Percentiles rank a stretch among this genome's conserved stretches.
Evolutionary conservation across 768 basidiomycete species (phyloP).

Genomic region (Cystofilobasidium capitatum): DNA sequence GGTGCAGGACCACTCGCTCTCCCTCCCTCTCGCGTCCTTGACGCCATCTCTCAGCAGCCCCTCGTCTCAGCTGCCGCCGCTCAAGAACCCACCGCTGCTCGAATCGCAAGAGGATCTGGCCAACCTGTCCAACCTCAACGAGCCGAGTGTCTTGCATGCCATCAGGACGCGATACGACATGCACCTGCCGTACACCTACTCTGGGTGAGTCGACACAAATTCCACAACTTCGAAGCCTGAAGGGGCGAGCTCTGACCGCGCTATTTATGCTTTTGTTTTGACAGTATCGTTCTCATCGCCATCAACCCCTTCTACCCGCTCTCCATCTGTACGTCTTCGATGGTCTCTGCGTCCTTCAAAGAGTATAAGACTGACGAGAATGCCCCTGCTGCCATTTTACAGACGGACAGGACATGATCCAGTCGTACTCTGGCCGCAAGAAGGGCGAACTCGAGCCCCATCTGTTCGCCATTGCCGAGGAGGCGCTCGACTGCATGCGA

Average conservation of each 20-base stretch:
- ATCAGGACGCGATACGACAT: constrained; percentile 51
- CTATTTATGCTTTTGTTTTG: background rate
- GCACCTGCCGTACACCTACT: constrained; percentile 97
- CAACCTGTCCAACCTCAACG: constrained; percentile 93
- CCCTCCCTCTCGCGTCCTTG: background rate
- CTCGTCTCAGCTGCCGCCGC: constrained; percentile 68
- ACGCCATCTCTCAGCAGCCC: constrained; percentile 8
- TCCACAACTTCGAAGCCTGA: background rate
- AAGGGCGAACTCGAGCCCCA: constrained; percentile 96
- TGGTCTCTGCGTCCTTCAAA: background rate
- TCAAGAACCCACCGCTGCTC: constrained; percentile 90
- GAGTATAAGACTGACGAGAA: too few species aligned
- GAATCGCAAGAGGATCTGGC: constrained; percentile 98
- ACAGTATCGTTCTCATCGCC: constrained; percentile 52
- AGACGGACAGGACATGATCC: constrained; percentile 89
- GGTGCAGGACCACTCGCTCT: background rate
- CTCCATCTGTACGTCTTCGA: constrained; percentile 52
- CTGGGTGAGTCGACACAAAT: constrained; percentile 48
- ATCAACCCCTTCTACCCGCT: constrained; percentile 98
- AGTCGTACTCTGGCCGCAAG: constrained; percentile 83
- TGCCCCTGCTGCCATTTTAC: background rate
- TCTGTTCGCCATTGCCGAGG: constrained; percentile 92
- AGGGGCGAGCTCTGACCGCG: background rate
- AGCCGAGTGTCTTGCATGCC: constrained; percentile 53
- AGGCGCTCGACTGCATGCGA: constrained; percentile 96